phyloP scores from a whole-genome alignment of 768 basidiomycete species.

The Leccinum aurantiacum region DNA sequence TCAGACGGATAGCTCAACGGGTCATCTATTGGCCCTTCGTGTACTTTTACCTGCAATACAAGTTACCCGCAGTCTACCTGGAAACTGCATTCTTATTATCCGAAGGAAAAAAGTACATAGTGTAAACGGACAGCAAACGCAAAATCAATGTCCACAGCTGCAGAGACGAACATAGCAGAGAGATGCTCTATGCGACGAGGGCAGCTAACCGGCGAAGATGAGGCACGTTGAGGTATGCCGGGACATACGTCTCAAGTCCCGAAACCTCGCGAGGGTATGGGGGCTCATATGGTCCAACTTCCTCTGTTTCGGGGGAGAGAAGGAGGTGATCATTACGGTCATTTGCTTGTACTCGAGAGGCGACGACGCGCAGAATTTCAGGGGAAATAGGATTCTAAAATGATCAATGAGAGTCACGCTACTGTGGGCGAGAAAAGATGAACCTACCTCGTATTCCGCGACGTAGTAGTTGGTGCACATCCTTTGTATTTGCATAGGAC shows the following conservation, averaged over 20 bases:
- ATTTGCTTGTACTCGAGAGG: constrained; percentile 91
- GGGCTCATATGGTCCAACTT: constrained; percentile 93
- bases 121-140: constrained; percentile 20
- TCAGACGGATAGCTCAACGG: not conserved
- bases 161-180: constrained; percentile 2
- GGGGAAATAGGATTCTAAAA: constrained; percentile 91
- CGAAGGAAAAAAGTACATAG: constrained; percentile 20
- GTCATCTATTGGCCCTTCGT: not conserved
- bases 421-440: constrained; percentile 12
- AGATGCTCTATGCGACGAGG: constrained; percentile 61
- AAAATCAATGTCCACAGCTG: constrained; percentile 4
- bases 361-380: constrained; percentile 95
- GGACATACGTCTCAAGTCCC: constrained; percentile 94
- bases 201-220: constrained; percentile 87
- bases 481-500: constrained; percentile 98
- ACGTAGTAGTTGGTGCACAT: constrained; percentile 99
- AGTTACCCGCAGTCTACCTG: constrained; percentile 2
- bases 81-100: constrained; percentile 19
- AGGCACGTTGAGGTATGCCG: constrained; percentile 86
- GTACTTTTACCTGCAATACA: not conserved
- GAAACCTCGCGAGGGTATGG: constrained; percentile 94
- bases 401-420: constrained; percentile 2
- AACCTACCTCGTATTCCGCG: constrained; percentile 90
- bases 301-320: constrained; percentile 93
- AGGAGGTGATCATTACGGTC: constrained; percentile 97